These are phyloP conservation scores for Hansenula lynferdii DNA, from an alignment of 1,139 yeast species.

Conservation along the genomic window DNA sequence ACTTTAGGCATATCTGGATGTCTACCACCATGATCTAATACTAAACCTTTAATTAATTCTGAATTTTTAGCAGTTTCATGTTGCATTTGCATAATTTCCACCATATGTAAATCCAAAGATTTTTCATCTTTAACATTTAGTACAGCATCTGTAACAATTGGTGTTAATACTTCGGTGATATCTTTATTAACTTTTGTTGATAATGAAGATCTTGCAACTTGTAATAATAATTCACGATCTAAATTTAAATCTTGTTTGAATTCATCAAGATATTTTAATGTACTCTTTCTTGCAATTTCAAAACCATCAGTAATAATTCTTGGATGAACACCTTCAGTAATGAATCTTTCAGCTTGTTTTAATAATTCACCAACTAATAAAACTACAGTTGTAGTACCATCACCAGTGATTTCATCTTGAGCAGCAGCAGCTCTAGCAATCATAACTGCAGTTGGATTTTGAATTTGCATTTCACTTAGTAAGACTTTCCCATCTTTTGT, in stretches of 20 bases:
- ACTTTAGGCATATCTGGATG: slow-evolving; percentile 98
- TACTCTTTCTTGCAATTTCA: slow-evolving; percentile 78
- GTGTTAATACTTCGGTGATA: slow-evolving; percentile 75
- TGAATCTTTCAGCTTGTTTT: slow-evolving; percentile 90
- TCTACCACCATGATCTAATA: slow-evolving; percentile 96
- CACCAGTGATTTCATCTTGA: slow-evolving; percentile 98
- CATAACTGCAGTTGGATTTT: slow-evolving; percentile 99
- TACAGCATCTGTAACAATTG: slow-evolving; percentile 96
- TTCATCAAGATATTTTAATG: slow-evolving; percentile 62
- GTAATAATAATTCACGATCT: slow-evolving; percentile 84
- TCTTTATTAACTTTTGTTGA: slow-evolving; percentile 80
- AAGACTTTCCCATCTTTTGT: slow-evolving; percentile 97
- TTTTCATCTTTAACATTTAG: slow-evolving; percentile 59
- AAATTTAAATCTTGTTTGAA: slow-evolving; percentile 45
- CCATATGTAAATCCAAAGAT: slow-evolving; percentile 87
- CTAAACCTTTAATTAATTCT: slow-evolving; percentile 79
- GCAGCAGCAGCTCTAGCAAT: slow-evolving; percentile 98
- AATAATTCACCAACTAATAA: slow-evolving; percentile 90
- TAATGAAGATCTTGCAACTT: slow-evolving; percentile 87
- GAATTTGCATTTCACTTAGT: slow-evolving; percentile 95
- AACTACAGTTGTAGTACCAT: slow-evolving; percentile 98
- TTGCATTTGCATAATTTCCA: slow-evolving; percentile 98
- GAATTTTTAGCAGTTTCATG: slow-evolving; percentile 85
- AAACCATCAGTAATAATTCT: slow-evolving; percentile 93
- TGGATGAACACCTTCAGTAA: slow-evolving; percentile 95